Base-by-base conservation (phyloP, 345 rosid genomes). In the Theobroma cacao region DNA sequence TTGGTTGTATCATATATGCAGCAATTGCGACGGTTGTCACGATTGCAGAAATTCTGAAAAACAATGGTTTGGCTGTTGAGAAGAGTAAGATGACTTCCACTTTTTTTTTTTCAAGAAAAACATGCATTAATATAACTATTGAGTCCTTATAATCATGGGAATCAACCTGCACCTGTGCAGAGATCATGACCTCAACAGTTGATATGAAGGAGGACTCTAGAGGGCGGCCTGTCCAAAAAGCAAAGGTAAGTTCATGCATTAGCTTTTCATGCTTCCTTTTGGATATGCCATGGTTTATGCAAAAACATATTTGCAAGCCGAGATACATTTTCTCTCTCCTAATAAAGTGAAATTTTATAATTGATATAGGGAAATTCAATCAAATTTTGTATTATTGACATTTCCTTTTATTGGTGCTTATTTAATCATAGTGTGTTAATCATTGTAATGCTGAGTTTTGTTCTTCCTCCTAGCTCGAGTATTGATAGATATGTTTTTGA, bases 1-100 rank as follows among this genome's bases (percentile, higher is more conserved):
- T 62, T 63, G 74, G 14, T 53, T 64, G 5, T 62, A 31, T 53
- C n/a, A 10, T 48, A 9, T 80, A 43, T 87, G 89, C 91, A 93
- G 97, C 98, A 77, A 93, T 91, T 70, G 94, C 94, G 15, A 94
- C 96, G 0, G 97, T 89, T 58, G 97, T 94, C 69, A 93, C 97
- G 1, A 84, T 94, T 65, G 91, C 97, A 6, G 97, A 91, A 80
- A 94, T 94, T 76, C 87, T 94, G 68, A 94, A 94, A 86, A 94
- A 93, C 84, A 90, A 85, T 84, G 97, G 95, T 69, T 86, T 92
- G 82, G 98, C 97, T 77, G 89, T 91, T 63, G 97, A 90, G 84
- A 91, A 86, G 92, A 93, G 95, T 93, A 89, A 74, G 93, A 8
- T 84, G 13, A 28, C 38, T 67, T 77, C 30, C 24, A 7, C 1